Evolutionary conservation across 345 rosid species (phyloP).

Genomic region (Brassica napus): DNA sequence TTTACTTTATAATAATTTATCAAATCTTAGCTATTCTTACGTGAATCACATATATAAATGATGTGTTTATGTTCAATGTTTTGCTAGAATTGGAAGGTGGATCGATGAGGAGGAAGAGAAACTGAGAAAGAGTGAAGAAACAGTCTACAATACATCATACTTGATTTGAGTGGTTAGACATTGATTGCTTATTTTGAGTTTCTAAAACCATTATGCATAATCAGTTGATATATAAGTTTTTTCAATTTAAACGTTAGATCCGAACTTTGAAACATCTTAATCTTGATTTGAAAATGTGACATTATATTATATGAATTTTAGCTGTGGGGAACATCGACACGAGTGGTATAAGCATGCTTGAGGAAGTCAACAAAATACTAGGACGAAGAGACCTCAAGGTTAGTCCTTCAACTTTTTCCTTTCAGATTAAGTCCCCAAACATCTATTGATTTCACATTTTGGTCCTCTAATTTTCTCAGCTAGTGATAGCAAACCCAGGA

Average conservation of each 20-base stretch:
- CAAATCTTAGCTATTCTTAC: not conserved
- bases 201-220: not conserved
- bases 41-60: not conserved
- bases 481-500: slow-evolving; percentile 84
- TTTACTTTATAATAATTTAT: not conserved
- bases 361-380: slow-evolving; percentile 56
- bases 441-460: not conserved
- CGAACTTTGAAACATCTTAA: not conserved
- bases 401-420: not conserved
- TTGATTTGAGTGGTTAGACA: slow-evolving; percentile 59
- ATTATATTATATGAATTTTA: slow-evolving; percentile 29
- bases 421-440: not conserved
- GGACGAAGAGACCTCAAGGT: slow-evolving; percentile 76
- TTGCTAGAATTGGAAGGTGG: not conserved
- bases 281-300: not conserved
- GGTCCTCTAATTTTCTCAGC: slow-evolving; percentile 40
- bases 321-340: slow-evolving; percentile 93
- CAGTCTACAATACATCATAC: slow-evolving; percentile 64
- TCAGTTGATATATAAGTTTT: not conserved
- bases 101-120: not conserved
- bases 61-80: not conserved
- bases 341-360: slow-evolving; percentile 97
- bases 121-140: slow-evolving; percentile 47
- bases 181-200: not conserved
- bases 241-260: not conserved